Percentiles rank a stretch among this genome's conserved stretches.
These are phyloP conservation scores for Fraxinus paxiana DNA, from an alignment of 305 asterid species.

Conservation along the genomic window DNA sequence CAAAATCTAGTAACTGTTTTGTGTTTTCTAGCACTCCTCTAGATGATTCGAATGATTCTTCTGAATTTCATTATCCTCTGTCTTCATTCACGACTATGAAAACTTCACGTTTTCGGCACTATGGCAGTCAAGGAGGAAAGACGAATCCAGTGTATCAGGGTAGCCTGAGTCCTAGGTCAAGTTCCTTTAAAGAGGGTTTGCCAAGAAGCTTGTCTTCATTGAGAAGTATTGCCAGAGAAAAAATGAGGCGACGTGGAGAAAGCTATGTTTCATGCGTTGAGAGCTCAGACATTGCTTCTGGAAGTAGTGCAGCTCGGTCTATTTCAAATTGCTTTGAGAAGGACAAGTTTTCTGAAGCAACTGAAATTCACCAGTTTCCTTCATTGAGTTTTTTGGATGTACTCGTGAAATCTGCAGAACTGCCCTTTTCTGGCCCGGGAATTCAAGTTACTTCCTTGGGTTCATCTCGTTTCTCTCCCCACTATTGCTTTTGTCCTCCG, in stretches of 20 bases:
- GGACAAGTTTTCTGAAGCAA: conserved; percentile 35
- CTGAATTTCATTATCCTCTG: conserved; percentile 39
- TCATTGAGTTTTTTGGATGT: conserved; percentile 37
- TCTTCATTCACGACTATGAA: conserved; percentile 42
- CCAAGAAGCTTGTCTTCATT: conserved; percentile 45
- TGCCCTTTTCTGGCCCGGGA: conserved; percentile 33
- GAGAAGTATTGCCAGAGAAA: conserved; percentile 47
- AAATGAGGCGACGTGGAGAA: conserved; percentile 53
- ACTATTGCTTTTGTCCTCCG: conserved; percentile 86
- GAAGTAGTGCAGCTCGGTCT: conserved; percentile 30
- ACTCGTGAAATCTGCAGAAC: conserved; percentile 25
- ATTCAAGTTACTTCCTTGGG: conserved; percentile 32
- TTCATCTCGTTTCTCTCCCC: conserved; percentile 54
- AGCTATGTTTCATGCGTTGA: conserved; percentile 32
- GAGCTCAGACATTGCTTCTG: conserved; percentile 27
- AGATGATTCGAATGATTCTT: conserved; percentile 34
- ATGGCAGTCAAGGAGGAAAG: conserved; percentile 41
- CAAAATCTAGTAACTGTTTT: conserved; percentile 26
- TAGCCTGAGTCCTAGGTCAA: conserved; percentile 60
- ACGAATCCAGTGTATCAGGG: conserved; percentile 41
- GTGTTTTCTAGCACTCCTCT: conserved; percentile 29
- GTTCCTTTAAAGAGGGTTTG: conserved; percentile 60
- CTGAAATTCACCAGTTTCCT: conserved; percentile 22
- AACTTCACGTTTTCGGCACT: conserved; percentile 40
- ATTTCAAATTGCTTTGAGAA: conserved; percentile 31